A percentile compares a stretch with the other conserved stretches of the same genome.
These are phyloP conservation scores for Colletotrichum kahawae DNA, from an alignment of 2,329 filamentous ascomycete genomes.

Conservation along the genomic window DNA sequence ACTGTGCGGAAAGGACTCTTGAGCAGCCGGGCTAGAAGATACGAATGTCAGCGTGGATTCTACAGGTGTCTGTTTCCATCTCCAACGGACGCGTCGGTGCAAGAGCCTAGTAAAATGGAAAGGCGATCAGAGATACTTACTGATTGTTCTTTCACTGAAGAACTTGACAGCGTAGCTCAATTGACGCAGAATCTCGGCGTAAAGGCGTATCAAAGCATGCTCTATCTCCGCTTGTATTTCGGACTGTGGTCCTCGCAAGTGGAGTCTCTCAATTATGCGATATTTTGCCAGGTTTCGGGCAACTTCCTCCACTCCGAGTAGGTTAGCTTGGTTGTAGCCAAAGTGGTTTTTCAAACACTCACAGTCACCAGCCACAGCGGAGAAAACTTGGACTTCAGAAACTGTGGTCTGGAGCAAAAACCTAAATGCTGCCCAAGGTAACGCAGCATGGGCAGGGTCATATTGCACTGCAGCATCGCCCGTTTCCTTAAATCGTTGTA, in stretches of 20 bases:
- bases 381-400: background rate
- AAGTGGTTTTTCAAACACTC: background rate
- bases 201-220: background rate
- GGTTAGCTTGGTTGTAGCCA: background rate
- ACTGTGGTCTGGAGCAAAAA: constrained; percentile 27
- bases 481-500: constrained; percentile 31
- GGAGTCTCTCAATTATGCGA: background rate
- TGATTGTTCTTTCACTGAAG: background rate
- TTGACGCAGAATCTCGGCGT: background rate
- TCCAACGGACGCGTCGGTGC: background rate
- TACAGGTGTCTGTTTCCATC: background rate
- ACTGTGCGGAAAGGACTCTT: background rate
- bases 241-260: background rate
- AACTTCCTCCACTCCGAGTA: background rate
- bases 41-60: background rate
- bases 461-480: constrained; percentile 30
- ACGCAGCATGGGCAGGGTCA: constrained; percentile 29
- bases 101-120: too few relatives aligned
- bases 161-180: background rate
- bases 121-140: background rate
- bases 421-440: constrained; percentile 34
- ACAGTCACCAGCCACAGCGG: background rate
- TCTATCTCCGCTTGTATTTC: background rate
- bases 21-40: background rate
- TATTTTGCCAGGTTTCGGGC: background rate